These are phyloP conservation scores for Ustilago xerochloae DNA, from an alignment of 1,284 basidiomycete genomes.

Conservation along the genomic window DNA sequence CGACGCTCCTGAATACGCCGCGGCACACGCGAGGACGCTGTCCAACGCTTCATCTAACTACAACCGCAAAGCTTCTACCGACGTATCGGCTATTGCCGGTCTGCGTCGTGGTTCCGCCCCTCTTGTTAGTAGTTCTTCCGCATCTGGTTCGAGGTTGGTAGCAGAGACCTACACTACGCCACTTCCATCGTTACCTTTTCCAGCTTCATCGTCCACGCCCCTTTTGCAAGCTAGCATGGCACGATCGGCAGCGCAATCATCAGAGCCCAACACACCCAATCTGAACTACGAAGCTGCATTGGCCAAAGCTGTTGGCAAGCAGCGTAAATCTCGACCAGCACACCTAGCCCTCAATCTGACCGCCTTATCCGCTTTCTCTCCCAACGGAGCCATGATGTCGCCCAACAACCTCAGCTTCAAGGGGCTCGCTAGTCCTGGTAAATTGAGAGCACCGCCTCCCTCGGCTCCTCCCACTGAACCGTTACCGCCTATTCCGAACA, in stretches of 20 bases:
- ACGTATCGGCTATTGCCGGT: not conserved
- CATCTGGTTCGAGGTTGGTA: not conserved
- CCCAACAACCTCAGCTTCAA: conserved; percentile 14
- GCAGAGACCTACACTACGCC: conserved; percentile 22
- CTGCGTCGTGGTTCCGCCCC: conserved; percentile 17
- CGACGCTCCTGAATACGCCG: not conserved
- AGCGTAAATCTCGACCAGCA: conserved; percentile 36
- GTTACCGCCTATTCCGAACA: conserved; percentile 52
- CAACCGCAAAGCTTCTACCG: conserved; percentile 3
- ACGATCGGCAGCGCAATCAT: conserved; percentile 6
- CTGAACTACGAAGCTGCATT: conserved; percentile 24
- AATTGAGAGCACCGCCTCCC: conserved; percentile 36
- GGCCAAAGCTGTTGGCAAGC: conserved; percentile 34
- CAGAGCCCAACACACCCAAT: conserved; percentile 32
- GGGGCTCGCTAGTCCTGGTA: conserved; percentile 36
- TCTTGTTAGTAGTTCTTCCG: not conserved
- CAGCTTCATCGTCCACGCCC: conserved; percentile 11
- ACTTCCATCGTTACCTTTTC: conserved; percentile 27
- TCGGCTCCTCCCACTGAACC: conserved; percentile 50
- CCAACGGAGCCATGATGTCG: conserved; percentile 2
- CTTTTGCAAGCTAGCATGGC: conserved; percentile 3
- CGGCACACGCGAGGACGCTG: not conserved
- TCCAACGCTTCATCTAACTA: conserved; percentile 19
- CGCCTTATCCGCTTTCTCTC: conserved; percentile 14
- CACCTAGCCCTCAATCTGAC: conserved; percentile 32